Evolutionary conservation across 768 basidiomycete genomes (phyloP).

Genomic region (Rhizopogon rudus): DNA sequence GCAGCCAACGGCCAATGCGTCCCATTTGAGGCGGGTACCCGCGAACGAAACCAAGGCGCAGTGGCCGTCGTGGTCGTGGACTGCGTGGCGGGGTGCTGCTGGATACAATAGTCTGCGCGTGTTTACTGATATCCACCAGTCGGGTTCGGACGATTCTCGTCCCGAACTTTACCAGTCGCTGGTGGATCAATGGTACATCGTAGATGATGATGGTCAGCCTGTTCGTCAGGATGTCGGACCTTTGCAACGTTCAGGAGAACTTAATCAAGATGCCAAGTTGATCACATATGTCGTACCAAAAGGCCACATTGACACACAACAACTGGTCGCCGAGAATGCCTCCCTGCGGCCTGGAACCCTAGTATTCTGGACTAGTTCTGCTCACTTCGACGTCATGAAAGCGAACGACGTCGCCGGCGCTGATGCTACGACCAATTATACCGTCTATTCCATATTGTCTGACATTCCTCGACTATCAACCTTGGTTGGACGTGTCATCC

Average conservation of each 20-base stretch:
- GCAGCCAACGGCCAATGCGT: constrained; percentile 11
- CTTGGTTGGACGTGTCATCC: constrained; percentile 10
- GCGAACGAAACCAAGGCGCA: not conserved
- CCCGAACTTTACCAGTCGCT: constrained; percentile 8
- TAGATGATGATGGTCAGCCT: constrained; percentile 6
- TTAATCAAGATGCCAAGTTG: not conserved
- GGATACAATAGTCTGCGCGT: not conserved
- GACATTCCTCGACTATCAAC: not conserved
- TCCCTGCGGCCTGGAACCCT: constrained; percentile 11
- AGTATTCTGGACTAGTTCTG: constrained; percentile 16
- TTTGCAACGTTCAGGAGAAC: not conserved
- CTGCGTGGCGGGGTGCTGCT: constrained; percentile 17
- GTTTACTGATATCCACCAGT: not conserved
- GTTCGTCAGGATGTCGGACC: constrained; percentile 8
- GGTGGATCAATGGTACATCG: constrained; percentile 10
- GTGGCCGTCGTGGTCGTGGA: constrained; percentile 22
- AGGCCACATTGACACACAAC: not conserved
- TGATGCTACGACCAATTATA: not conserved
- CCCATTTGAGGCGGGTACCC: constrained; percentile 7
- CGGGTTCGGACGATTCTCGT: not conserved
- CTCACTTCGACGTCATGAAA: constrained; percentile 7
- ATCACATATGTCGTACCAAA: constrained; percentile 2
- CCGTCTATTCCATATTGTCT: constrained; percentile 9
- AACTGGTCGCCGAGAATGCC: not conserved
- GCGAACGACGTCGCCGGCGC: not conserved